Conservation (phyloP, 148 eudicot genomes). For the Salicornia ramosissima region DNA sequence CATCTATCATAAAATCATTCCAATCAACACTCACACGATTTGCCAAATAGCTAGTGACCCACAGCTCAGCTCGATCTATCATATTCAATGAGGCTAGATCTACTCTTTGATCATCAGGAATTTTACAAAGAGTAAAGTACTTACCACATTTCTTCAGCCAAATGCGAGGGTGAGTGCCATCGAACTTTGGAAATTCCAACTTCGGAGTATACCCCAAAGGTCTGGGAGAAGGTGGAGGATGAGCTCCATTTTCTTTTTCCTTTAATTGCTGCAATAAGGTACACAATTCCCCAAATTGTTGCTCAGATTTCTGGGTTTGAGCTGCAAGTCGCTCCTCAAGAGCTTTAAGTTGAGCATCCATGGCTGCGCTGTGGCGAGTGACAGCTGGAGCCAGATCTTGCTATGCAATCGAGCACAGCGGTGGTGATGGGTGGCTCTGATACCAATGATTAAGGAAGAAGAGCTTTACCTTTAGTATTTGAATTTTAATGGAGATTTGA, state of each 20-base stretch:
- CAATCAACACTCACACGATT: not conserved
- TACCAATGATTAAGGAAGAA: not conserved
- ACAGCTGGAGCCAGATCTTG: not conserved
- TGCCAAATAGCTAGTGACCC: not conserved
- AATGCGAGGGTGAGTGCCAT: too few relatives aligned
- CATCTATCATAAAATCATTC: not conserved
- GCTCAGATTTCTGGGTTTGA: not conserved
- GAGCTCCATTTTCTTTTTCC: not conserved
- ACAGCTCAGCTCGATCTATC: not conserved
- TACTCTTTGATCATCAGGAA: not conserved
- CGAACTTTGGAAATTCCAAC: too few relatives aligned
- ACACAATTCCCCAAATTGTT: not conserved
- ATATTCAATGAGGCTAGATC: not conserved
- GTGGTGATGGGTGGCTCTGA: not conserved
- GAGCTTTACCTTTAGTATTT: too few relatives aligned
- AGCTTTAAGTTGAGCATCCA: not conserved
- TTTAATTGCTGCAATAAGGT: not conserved
- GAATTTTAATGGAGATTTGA: too few relatives aligned
- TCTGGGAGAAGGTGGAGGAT: not conserved
- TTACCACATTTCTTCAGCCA: too few relatives aligned
- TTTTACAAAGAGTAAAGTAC: too few relatives aligned
- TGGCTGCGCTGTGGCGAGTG: not conserved
- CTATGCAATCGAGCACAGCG: too few relatives aligned
- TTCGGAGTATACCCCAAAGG: not conserved
- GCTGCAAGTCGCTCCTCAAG: not conserved